Base-by-base conservation (phyloP, 176 grass and related monocot species). In the Oryza rufipogon region DNA sequence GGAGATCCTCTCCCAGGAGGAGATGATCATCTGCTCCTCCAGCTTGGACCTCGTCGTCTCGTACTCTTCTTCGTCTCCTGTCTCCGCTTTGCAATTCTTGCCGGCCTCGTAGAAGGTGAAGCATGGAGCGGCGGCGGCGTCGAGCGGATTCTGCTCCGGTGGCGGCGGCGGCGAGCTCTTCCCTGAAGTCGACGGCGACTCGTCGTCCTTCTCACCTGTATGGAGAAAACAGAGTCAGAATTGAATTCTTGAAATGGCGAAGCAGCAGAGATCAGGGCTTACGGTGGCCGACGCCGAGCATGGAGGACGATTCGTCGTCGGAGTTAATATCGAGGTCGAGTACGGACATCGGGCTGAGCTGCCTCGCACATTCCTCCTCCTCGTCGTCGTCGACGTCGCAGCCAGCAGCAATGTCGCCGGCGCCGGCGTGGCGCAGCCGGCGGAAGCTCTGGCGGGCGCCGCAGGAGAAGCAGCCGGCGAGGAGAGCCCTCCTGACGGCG, bases 341-440 rank as follows among this genome's bases (percentile, higher is more conserved):
- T 6, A 99, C 93, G 41, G 96, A 99, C 13, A 96, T 84, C 61
- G 96, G 93, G 75, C 96, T 99, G 10, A 84, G 92, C 73, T 91
- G 87, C 76, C 75, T 78, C 8, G 25, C 54, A 26, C 28, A 41
- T 9, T 36, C 22, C 28, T 64, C 26, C 26, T 26, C 75, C 15
- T 15, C 66, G 63, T 63, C 76, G 1, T 64, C 61, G 19, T 34
- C 81, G 19, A 52, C 54, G 20, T 52, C 4, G 33, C 20, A 5
- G 20, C n/a, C 45, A 52, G 68, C 17, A 47, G 20, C 44, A 4
- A 64, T 10, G 64, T 1, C 51, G 16, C 64, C 71, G 6, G 70
- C 25, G 71, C 64, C 71, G 8, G 70, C 25, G 71, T 10, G 76
- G 2, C 75, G 84, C 5, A 81, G 61, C 16, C 67, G 76, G 3